A percentile compares a stretch with the other conserved stretches of the same genome.
These are phyloP conservation scores for Allium sativum DNA, from an alignment of 106 monocot species.

Conservation along the genomic window DNA sequence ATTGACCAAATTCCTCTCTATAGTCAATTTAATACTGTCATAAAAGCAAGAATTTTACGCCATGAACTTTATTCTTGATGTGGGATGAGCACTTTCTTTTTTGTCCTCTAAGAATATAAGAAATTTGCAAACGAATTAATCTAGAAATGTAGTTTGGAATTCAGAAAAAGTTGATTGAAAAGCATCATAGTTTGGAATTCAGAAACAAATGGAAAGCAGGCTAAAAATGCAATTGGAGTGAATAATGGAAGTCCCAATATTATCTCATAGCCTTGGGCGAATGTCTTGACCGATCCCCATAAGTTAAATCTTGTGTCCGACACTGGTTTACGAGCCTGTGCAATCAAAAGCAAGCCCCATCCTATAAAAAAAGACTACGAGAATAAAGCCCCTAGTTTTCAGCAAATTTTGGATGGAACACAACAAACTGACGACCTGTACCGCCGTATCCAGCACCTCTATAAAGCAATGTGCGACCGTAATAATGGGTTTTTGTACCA, in stretches of 20 bases:
- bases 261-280: conserved; percentile 68
- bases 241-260: conserved; percentile 65
- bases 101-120: conserved; percentile 69
- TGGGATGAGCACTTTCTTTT: conserved; percentile 40
- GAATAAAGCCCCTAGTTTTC: conserved; percentile 79
- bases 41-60: no score
- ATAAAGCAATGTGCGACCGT: conserved; percentile 59
- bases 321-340: conserved; percentile 22
- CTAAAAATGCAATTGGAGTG: conserved; percentile 62
- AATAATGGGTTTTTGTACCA: conserved; percentile 70
- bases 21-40: no score
- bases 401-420: conserved; percentile 61
- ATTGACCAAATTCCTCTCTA: no score
- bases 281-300: conserved; percentile 59
- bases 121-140: conserved; percentile 76
- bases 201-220: conserved; percentile 80
- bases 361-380: conserved; percentile 85
- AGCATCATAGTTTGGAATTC: conserved; percentile 81
- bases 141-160: no score
- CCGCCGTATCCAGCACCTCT: conserved; percentile 60
- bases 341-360: conserved; percentile 43
- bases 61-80: no score
- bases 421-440: conserved; percentile 62
- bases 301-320: conserved; percentile 17
- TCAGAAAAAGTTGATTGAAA: conserved; percentile 75